Percentiles rank a stretch among this genome's conserved stretches.
Conservation (phyloP, 2,329 filamentous ascomycete genomes). For the Aspergillus brasiliensis region DNA sequence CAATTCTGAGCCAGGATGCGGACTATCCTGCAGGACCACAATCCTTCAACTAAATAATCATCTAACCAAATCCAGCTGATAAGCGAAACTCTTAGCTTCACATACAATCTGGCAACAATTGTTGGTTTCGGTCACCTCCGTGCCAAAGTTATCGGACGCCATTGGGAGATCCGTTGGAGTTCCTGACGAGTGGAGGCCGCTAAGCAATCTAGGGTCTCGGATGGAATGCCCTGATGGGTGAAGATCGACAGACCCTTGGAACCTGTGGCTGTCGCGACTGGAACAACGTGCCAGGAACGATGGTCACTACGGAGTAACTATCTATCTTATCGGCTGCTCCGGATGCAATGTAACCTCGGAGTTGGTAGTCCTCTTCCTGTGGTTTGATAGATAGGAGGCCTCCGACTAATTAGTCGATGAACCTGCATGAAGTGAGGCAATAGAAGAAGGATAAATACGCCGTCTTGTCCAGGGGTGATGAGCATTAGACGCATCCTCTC, state of each 20-base stretch:
- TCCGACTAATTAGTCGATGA: neutral
- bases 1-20: too few relatives aligned
- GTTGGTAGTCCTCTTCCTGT: neutral
- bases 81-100: too few relatives aligned
- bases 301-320: too few relatives aligned
- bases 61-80: too few relatives aligned
- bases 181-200: neutral
- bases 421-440: neutral
- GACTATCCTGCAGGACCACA: too few relatives aligned
- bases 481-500: neutral
- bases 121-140: neutral
- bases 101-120: too few relatives aligned
- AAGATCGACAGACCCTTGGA: neutral
- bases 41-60: too few relatives aligned
- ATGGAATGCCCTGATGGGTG: neutral
- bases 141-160: neutral
- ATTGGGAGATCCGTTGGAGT: neutral
- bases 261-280: neutral
- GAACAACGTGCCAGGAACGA: constrained; percentile 1
- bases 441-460: neutral
- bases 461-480: neutral
- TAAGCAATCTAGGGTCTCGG: neutral
- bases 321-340: constrained; percentile 1
- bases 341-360: constrained; percentile 11
- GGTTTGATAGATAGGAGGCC: neutral